phyloP scores from a whole-genome alignment of 805 yeast species.

The Wickerhamiella hasegawae region DNA sequence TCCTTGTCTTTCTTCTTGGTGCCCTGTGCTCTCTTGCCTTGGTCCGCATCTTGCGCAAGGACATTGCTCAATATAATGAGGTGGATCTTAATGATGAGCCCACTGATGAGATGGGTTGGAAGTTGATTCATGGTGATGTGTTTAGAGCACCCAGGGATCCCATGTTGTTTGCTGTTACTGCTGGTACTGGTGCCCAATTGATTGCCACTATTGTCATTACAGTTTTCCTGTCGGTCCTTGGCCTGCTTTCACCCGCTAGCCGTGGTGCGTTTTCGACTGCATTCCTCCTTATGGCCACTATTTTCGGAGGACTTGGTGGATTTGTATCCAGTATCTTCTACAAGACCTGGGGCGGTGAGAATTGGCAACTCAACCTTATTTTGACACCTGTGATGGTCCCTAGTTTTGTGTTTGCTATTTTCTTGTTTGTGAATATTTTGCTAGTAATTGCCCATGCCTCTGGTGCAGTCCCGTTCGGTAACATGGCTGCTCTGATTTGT shows the following conservation, averaged over 20 bases:
- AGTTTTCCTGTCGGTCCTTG: slow-evolving; percentile 69
- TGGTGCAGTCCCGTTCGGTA: slow-evolving; percentile 89
- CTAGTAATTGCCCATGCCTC: slow-evolving; percentile 65
- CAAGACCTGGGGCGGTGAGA: slow-evolving; percentile 80
- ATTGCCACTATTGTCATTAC: slow-evolving; percentile 61
- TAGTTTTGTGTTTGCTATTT: slow-evolving; percentile 46
- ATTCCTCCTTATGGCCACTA: slow-evolving; percentile 67
- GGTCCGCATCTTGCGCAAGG: slow-evolving; percentile 64
- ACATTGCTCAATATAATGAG: slow-evolving; percentile 77
- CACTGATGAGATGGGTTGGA: slow-evolving; percentile 94
- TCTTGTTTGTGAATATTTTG: slow-evolving; percentile 65
- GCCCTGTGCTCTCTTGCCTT: slow-evolving; percentile 65
- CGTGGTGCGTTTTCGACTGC: slow-evolving; percentile 88
- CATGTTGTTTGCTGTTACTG: slow-evolving; percentile 57
- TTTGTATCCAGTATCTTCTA: slow-evolving; percentile 74
- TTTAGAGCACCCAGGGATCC: slow-evolving; percentile 67
- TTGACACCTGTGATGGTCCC: slow-evolving; percentile 80
- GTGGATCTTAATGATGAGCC: slow-evolving; percentile 68
- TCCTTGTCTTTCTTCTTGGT: slow-evolving; percentile 64
- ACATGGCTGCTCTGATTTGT: slow-evolving; percentile 61
- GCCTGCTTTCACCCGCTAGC: slow-evolving; percentile 82
- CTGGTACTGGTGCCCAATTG: slow-evolving; percentile 81
- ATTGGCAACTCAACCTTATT: slow-evolving; percentile 74
- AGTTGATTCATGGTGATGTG: slow-evolving; percentile 85
- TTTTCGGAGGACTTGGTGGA: slow-evolving; percentile 72